A percentile compares a stretch with the other conserved stretches of the same genome.
Evolutionary conservation across 2,329 filamentous ascomycete species (phyloP).

Genomic region (Trichoderma simmonsii): DNA sequence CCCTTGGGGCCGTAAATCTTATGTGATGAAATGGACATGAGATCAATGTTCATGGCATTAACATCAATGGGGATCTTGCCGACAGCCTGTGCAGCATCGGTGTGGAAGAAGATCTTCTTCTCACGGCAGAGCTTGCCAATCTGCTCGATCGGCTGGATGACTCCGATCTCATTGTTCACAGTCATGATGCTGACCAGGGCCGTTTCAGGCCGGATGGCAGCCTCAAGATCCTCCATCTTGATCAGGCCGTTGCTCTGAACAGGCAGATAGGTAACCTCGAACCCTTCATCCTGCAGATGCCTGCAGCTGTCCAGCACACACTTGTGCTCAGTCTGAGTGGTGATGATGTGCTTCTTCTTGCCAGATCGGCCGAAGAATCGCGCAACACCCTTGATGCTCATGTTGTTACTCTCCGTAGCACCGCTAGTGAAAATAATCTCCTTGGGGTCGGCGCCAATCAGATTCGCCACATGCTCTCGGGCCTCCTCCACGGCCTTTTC

Average conservation of each 20-base stretch:
- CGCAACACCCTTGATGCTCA: slow-evolving; percentile 98
- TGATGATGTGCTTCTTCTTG: slow-evolving; percentile 99
- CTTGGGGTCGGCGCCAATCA: slow-evolving; percentile 93
- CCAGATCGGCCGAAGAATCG: slow-evolving; percentile 88
- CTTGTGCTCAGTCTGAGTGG: slow-evolving; percentile 97
- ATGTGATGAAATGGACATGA: slow-evolving; percentile 98
- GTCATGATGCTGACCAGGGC: slow-evolving; percentile 95
- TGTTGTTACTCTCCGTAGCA: slow-evolving; percentile 98
- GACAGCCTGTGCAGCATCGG: slow-evolving; percentile 94
- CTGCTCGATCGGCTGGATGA: slow-evolving; percentile 93
- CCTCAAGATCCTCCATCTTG: slow-evolving; percentile 77
- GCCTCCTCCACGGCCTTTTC: slow-evolving; percentile 91
- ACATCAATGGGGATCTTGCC: slow-evolving; percentile 97
- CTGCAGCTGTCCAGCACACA: slow-evolving; percentile 96
- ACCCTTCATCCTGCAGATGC: slow-evolving; percentile 94
- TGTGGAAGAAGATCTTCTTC: slow-evolving; percentile 97
- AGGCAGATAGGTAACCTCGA: slow-evolving; percentile 93
- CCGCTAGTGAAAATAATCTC: slow-evolving; percentile 99
- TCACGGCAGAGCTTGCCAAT: slow-evolving; percentile 89
- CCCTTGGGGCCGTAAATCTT: slow-evolving; percentile 99
- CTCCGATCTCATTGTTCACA: slow-evolving; percentile 98
- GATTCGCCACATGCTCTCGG: slow-evolving; percentile 73
- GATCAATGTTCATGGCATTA: slow-evolving; percentile 94
- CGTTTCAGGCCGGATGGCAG: slow-evolving; percentile 87
- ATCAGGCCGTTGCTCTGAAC: slow-evolving; percentile 85